Percentiles rank a stretch among this genome's conserved stretches.
Conservation (phyloP, 768 basidiomycete species). For the Mycena polygramma region DNA sequence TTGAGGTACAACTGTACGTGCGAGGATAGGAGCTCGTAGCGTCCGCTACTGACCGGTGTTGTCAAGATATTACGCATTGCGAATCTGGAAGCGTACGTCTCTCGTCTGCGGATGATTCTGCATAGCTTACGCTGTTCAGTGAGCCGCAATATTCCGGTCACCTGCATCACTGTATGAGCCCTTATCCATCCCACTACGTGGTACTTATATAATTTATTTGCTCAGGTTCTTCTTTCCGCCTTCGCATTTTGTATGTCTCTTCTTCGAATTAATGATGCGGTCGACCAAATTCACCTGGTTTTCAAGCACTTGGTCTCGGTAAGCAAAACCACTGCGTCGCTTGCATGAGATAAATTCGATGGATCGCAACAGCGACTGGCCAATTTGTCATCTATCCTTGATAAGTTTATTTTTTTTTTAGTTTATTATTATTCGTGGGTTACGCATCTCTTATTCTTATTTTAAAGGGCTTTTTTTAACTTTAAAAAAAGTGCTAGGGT, state of each 20-base stretch:
- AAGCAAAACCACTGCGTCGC: no score
- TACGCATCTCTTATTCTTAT: no score
- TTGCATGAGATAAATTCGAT: no score
- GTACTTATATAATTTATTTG: no score
- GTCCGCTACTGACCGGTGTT: background rate
- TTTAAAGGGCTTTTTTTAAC: no score
- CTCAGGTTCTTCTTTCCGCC: background rate
- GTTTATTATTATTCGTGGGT: no score
- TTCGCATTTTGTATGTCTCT: background rate
- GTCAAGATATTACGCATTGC: background rate
- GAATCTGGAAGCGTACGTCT: constrained; percentile 7
- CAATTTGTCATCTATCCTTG: no score
- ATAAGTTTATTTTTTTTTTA: no score
- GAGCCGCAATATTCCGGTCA: background rate
- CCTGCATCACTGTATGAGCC: background rate
- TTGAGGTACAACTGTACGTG: constrained; percentile 1
- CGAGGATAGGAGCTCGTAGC: background rate
- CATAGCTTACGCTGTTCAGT: background rate
- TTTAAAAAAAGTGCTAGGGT: no score
- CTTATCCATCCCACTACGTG: background rate
- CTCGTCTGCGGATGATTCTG: background rate
- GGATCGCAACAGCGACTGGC: no score
- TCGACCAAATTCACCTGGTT: background rate
- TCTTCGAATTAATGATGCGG: background rate
- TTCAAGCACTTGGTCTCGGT: background rate